Evolutionary conservation across 2,329 filamentous ascomycete genomes (phyloP), one percentile per base, ranked within the genome.

Genomic region (Penicillium olsonii): DNA sequence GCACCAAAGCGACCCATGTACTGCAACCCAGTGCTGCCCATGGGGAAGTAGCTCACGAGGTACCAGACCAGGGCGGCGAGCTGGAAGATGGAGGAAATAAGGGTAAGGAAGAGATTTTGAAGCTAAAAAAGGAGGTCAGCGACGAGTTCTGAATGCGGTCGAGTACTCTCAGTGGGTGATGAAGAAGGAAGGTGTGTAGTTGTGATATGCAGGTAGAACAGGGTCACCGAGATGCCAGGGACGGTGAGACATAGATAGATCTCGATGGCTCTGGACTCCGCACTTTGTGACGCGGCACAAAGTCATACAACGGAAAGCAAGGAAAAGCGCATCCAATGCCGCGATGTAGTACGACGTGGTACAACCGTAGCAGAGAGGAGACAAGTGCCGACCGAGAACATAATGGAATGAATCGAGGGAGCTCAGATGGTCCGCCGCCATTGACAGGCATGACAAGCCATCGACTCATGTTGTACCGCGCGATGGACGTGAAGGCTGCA

Each of bases 1-100:
- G 87, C 89, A 18, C 92, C 94, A 67, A 96, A 94, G 3, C 84
- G 85, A 37, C 91, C 90, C 50, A 91, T 91, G 59, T 96, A 84
- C 52, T 92, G 87, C 58, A 99, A 75, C 35, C 94, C 90, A 47
- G 87, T 88, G 49, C 88, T 89, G 34, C 94, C 94, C 92, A 97
- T 96, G 20, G 94, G 94, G 65, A 97, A 97, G 72, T 99, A 99
- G 74, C 90, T 95, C 71, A 97, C 85, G 39, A 96, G 80, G 74
- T 97, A 97, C 92, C 92, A 97, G 39, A 90, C 58, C 56, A 97
- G 78, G 55, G 87, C 88, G 45, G 86, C 85, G 46, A 97, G 79
- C 70, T 99, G 94, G 60, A 92, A 76, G 52, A 96, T 80, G 54
- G 90, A 85, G 18, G 91, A 88, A 56, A 96, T 76, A 46, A 97